phyloP scores from a whole-genome alignment of 108 stramenopile species.

The Epithemia pelagica region DNA sequence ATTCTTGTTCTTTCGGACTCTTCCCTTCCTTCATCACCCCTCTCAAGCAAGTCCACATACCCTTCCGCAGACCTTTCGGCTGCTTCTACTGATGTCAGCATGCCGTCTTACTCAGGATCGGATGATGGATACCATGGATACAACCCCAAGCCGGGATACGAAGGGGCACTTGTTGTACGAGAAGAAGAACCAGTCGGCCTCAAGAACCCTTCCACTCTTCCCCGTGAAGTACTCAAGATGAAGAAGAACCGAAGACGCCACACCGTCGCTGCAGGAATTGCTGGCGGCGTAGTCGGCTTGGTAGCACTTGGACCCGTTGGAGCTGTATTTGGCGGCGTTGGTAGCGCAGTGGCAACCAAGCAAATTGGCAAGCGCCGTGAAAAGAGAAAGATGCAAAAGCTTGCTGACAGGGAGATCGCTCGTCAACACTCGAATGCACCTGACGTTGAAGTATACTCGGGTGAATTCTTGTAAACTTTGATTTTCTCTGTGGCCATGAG shows the following conservation, averaged over 20 bases:
- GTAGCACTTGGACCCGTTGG: conserved; percentile 1
- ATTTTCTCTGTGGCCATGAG: too few relatives aligned
- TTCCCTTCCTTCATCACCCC: not conserved
- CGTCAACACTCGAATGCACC: not conserved
- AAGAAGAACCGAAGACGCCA: not conserved
- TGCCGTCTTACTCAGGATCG: not conserved
- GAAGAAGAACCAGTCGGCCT: not conserved
- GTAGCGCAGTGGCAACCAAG: conserved; percentile 4
- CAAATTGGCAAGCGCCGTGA: conserved; percentile 1
- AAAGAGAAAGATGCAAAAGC: not conserved
- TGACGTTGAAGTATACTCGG: not conserved
- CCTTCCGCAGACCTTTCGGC: not conserved
- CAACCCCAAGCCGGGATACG: not conserved
- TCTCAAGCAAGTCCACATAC: not conserved
- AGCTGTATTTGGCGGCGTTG: not conserved
- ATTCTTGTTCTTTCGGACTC: not conserved
- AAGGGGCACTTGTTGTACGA: not conserved
- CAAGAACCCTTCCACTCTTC: not conserved
- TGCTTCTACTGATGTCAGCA: not conserved
- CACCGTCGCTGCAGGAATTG: not conserved
- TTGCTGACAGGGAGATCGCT: not conserved
- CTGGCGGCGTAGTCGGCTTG: not conserved
- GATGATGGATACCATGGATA: not conserved
- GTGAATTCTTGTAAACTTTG: not conserved
- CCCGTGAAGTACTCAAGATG: conserved; percentile 1